Conservation (phyloP, 345 rosid species). For the Populus tremula region DNA sequence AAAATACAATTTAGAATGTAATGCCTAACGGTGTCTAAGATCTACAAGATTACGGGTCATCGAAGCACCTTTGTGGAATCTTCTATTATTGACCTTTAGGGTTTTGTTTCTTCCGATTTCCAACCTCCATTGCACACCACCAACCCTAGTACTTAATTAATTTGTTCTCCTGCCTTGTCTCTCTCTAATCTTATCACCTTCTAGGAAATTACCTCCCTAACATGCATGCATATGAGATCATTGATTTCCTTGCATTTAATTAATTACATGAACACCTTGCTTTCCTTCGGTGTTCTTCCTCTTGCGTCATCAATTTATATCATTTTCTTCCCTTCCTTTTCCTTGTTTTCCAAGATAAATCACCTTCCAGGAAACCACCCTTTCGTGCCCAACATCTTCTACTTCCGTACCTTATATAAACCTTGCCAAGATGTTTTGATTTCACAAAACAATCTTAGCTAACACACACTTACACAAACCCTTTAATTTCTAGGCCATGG, state of each 20-base stretch:
- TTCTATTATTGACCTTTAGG: not conserved
- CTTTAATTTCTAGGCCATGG: constrained; percentile 17
- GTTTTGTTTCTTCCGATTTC: constrained; percentile 19
- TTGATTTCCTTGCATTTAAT: not conserved
- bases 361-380: not conserved
- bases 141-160: not conserved
- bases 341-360: not conserved
- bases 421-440: not conserved
- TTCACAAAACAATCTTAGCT: not conserved
- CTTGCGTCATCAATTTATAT: not conserved
- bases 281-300: not conserved
- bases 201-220: constrained; percentile 28
- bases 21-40: no score
- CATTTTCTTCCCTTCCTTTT: not conserved
- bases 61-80: constrained; percentile 19
- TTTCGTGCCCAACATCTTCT: not conserved
- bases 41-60: constrained; percentile 35
- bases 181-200: constrained; percentile 17
- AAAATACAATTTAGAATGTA: no score
- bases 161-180: not conserved
- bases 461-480: not conserved
- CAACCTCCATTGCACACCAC: not conserved
- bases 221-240: not conserved
- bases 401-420: constrained; percentile 8
- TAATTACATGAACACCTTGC: no score